A percentile compares a stretch with the other conserved stretches of the same genome.
Evolutionary conservation across 2,329 filamentous ascomycete genomes (phyloP).

Genomic region (Epichloe uncinata): DNA sequence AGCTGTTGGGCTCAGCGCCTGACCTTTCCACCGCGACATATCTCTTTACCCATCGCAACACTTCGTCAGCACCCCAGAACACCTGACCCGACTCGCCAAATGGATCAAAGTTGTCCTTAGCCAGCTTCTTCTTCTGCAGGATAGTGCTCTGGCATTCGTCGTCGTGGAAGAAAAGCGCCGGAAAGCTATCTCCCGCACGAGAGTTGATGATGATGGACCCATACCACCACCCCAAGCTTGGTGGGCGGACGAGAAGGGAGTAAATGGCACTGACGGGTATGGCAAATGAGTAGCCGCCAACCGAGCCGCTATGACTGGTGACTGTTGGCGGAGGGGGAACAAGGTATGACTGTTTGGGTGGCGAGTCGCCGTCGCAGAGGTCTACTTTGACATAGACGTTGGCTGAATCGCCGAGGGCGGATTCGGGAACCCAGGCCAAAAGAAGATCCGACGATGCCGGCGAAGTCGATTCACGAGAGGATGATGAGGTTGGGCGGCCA

Average conservation of each 20-base stretch:
- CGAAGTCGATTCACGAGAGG: conserved; percentile 21
- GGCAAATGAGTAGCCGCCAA: conserved; percentile 80
- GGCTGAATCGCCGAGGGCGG: conserved; percentile 70
- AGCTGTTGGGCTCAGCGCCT: conserved; percentile 76
- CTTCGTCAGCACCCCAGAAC: conserved; percentile 97
- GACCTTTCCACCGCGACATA: conserved; percentile 78
- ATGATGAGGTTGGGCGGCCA: conserved; percentile 24
- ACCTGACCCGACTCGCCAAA: conserved; percentile 75
- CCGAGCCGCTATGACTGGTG: conserved; percentile 55
- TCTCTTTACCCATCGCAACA: conserved; percentile 75
- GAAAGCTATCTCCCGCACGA: conserved; percentile 80
- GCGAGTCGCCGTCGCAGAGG: conserved; percentile 64
- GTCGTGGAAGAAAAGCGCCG: conserved; percentile 94
- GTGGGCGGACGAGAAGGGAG: conserved; percentile 77
- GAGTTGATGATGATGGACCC: conserved; percentile 92
- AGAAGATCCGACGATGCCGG: conserved; percentile 59
- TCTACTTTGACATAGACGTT: conserved; percentile 95
- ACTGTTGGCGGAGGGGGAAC: conserved; percentile 85
- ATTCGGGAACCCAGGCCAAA: conserved; percentile 87
- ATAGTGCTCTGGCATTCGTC: conserved; percentile 94
- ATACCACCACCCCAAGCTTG: conserved; percentile 97
- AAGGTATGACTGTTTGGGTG: conserved; percentile 76
- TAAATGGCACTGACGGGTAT: conserved; percentile 84
- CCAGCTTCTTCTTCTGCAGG: conserved; percentile 76
- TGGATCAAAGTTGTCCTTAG: conserved; percentile 76